Evolutionary conservation across 345 rosid species (phyloP).

Genomic region (Eucalyptus leucophloia): DNA sequence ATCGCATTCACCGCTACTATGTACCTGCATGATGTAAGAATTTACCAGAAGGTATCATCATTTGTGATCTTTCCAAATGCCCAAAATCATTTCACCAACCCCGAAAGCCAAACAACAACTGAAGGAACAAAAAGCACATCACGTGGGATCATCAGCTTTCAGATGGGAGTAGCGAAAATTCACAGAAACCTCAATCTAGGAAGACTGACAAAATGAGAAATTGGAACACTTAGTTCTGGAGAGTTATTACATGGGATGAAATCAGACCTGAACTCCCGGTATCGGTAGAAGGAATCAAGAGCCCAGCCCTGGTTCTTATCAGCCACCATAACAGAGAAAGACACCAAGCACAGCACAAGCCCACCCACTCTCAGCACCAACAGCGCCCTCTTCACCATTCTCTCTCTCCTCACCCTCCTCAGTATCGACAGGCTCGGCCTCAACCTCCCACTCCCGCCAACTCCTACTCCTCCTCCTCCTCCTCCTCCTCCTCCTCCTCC

Average conservation of each 20-base stretch:
- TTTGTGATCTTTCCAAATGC: neutral
- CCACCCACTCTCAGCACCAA: constrained; percentile 55
- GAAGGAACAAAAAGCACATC: neutral
- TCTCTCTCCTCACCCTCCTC: constrained; percentile 34
- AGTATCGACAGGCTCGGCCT: constrained; percentile 31
- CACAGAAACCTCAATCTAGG: neutral
- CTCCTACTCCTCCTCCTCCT: constrained; percentile 1
- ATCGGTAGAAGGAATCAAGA: constrained; percentile 65
- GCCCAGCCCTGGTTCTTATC: constrained; percentile 91
- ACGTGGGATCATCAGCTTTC: neutral
- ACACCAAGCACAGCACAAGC: constrained; percentile 50
- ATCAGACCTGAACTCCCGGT: constrained; percentile 70
- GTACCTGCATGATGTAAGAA: constrained; percentile 35
- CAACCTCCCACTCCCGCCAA: constrained; percentile 4
- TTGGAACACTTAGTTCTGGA: neutral
- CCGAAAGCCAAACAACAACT: neutral
- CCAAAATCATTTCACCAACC: neutral
- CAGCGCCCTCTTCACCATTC: constrained; percentile 23
- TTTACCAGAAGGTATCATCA: neutral
- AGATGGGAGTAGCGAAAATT: neutral
- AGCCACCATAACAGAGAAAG: constrained; percentile 70
- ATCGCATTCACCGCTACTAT: constrained; percentile 64
- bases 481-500: constrained; percentile 17
- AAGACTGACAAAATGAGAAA: neutral
- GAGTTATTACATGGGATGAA: neutral